Percentiles rank a stretch among this genome's conserved stretches.
Conservation (phyloP, 2,329 filamentous ascomycete species). For the Botrytis paeoniae region DNA sequence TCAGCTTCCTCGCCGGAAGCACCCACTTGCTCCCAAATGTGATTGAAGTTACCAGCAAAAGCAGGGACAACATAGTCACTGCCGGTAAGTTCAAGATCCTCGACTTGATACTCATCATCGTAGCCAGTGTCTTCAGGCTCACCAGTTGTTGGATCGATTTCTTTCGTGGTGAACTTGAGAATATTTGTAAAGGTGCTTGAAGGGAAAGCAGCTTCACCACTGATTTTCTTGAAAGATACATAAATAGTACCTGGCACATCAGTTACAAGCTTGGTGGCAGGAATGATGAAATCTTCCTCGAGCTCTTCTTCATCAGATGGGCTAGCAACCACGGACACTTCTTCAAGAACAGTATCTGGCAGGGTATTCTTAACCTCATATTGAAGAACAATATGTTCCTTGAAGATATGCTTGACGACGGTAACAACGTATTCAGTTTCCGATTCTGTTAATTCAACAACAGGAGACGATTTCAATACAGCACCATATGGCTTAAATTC, state of each 20-base stretch:
- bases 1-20: constrained; percentile 85
- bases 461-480: constrained; percentile 84
- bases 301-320: constrained; percentile 78
- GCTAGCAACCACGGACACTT: constrained; percentile 78
- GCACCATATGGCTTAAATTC: constrained; percentile 87
- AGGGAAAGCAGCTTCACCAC: constrained; percentile 73
- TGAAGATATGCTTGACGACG: constrained; percentile 96
- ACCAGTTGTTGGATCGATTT: constrained; percentile 91
- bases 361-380: constrained; percentile 98
- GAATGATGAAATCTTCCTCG: constrained; percentile 92
- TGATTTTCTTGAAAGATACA: constrained; percentile 84
- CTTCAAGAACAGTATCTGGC: constrained; percentile 83
- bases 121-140: constrained; percentile 91
- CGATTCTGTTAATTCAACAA: constrained; percentile 89
- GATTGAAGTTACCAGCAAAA: constrained; percentile 92
- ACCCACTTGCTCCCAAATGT: constrained; percentile 91
- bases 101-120: constrained; percentile 96
- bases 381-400: constrained; percentile 91
- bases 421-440: constrained; percentile 97
- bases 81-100: constrained; percentile 84
- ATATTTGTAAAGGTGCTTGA: constrained; percentile 83
- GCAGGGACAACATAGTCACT: constrained; percentile 92
- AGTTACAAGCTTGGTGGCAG: constrained; percentile 74
- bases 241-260: constrained; percentile 92
- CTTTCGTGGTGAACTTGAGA: constrained; percentile 96